Evolutionary conservation across 306 rosid species (phyloP), one percentile per base, ranked within the genome.

Genomic region (Boehmeria nivea): DNA sequence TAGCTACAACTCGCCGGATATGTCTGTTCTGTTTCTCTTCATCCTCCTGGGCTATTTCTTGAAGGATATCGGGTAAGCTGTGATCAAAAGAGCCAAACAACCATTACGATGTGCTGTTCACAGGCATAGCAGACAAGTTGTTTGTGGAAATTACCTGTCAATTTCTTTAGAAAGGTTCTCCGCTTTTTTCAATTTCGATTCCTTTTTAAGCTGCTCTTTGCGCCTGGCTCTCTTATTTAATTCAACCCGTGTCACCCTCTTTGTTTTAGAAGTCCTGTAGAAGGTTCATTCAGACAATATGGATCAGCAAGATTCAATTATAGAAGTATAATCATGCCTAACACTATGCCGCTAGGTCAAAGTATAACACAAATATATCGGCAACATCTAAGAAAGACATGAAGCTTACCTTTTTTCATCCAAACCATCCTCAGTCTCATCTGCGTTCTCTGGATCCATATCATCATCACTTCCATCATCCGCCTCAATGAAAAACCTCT

Each of bases 401-500:
- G 50, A 19, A 28, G 23, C 34, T 66, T 62, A 87, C 98, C 78
- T 78, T 63, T 72, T 82, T 72, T 84, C 93, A 6, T 51, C 52
- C 23, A 54, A n/a, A n/a, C n/a, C 76, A 54, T 78, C 83, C 31
- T 47, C 90, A 21, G 75, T 60, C 64, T 63, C 83, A 57, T 66
- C 85, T 54, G 43, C 66, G 44, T 68, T 66, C 49, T 82, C 83
- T 61, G 38, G 59, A 61, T 63, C 66, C 53, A 62, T 51, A 17
- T 77, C 87, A 39, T 80, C 80, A 38, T 84, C 94, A 55, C 68
- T 78, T 61, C 71, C 88, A 76, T 56, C 57, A 67, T 80, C 95
- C 27, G 80, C 96, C 15, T 87, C 98, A 68, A 91, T 75, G 72
- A 87, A 91, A 73, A 74, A 82, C 78, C 51, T 87, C 96, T 91